Percentiles rank a stretch among this genome's conserved stretches.
Evolutionary conservation across 2,329 filamentous ascomycete genomes (phyloP).

Genomic region (Xylariaceae sp.): DNA sequence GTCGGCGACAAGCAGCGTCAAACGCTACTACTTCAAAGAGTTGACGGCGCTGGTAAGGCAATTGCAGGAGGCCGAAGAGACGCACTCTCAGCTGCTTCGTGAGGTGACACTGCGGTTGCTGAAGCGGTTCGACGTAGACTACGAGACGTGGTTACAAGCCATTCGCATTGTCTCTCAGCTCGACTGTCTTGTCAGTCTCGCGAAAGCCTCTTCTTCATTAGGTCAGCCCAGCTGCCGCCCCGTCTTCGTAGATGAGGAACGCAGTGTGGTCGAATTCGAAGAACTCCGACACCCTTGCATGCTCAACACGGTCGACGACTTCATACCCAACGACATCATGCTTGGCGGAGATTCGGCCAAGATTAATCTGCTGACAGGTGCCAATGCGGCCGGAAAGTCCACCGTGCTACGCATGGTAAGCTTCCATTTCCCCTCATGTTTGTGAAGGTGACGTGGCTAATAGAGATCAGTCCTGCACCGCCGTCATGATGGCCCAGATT

Average conservation of each 20-base stretch:
- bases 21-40: conserved; percentile 89
- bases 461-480: conserved; percentile 71
- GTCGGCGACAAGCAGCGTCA: conserved; percentile 87
- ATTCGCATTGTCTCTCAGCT: conserved; percentile 87
- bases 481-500: conserved; percentile 96
- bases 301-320: conserved; percentile 82
- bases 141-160: conserved; percentile 81
- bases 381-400: conserved; percentile 96
- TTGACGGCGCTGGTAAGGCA: conserved; percentile 78
- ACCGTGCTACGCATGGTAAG: conserved; percentile 90
- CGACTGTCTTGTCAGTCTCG: conserved; percentile 90
- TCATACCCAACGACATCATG: conserved; percentile 91
- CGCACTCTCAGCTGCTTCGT: conserved; percentile 84
- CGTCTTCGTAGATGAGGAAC: conserved; percentile 78
- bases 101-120: conserved; percentile 83
- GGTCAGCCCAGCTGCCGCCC: conserved; percentile 88
- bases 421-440: conserved; percentile 10
- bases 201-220: conserved; percentile 79
- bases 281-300: conserved; percentile 96
- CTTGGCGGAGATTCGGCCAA: conserved; percentile 79
- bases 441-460: conserved; percentile 2
- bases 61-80: conserved; percentile 92
- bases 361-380: conserved; percentile 88
- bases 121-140: conserved; percentile 82
- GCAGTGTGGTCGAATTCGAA: conserved; percentile 85